Evolutionary conservation across 257 asterid species (phyloP), one percentile per base, ranked within the genome.

Genomic region (Fraxinus anomala): DNA sequence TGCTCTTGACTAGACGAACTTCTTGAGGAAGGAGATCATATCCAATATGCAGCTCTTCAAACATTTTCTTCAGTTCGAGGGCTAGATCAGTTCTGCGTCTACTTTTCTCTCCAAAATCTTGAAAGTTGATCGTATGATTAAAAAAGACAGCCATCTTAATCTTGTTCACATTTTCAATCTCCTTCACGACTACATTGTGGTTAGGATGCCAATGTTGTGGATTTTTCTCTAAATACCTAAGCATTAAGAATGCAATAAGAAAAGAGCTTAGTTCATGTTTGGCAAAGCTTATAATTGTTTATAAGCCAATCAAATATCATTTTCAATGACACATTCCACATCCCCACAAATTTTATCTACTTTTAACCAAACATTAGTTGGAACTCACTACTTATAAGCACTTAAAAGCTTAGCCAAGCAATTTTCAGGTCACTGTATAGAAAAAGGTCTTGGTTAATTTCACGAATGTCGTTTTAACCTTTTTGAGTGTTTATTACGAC

Each of bases 101-200:
- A 87, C 42, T 89, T 89, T 74, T 92, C 88, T 92, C 97, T 12
- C 82, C 82, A 39, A 8, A 87, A 77, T 94, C 82, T 79, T 94
- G 98, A 75, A 92, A 94, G 87, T 94, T 92, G 91, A 94, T 92
- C 1, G 94, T 94, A 80, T 92, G 97, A 47, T 87, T 92, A 84
- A 92, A 87, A 47, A 23, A 86, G 54, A 94, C 51, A 54, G 81
- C 93, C 97, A 94, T 92, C 86, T 91, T 92, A 36, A 94, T 86
- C 91, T 94, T 92, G 92, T 94, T 92, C 86, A 91, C 87, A 16
- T 91, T 89, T 78, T 96, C 97, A 24, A 96, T 93, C 87, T 93
- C 99, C 87, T 89, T 90, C 79, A 93, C 98, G 34, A 91, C 93
- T 40, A 96, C 80, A 44, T 72, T 96, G 89, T 96, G 99, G 83